These are phyloP conservation scores for Nigrograna mackinnonii DNA, from an alignment of 2,329 filamentous ascomycete species.

Conservation along the genomic window DNA sequence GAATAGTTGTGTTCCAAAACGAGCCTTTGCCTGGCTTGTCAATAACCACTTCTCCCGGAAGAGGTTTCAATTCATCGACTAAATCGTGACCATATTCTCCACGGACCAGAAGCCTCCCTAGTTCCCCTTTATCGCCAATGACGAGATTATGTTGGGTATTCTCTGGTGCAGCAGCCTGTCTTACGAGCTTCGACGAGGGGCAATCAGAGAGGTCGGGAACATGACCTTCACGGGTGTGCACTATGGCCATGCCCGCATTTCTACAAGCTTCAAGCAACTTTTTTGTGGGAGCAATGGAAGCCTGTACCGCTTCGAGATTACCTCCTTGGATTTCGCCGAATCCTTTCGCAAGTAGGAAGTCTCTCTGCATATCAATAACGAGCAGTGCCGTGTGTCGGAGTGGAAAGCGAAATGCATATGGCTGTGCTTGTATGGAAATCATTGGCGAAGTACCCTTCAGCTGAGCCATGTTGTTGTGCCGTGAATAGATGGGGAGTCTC, in stretches of 20 bases:
- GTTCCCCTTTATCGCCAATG: conserved; percentile 57
- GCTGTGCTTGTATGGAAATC: conserved; percentile 39
- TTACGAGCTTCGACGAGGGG: conserved; percentile 54
- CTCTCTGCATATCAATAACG: conserved; percentile 57
- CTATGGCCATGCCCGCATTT: conserved; percentile 47
- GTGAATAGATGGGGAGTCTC: too few species aligned
- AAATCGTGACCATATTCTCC: conserved; percentile 61
- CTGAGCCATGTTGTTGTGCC: too few species aligned
- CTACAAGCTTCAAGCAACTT: conserved; percentile 49
- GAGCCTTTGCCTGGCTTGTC: conserved; percentile 64
- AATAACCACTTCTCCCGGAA: conserved; percentile 57
- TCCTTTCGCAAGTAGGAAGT: conserved; percentile 54
- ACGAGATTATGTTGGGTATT: conserved; percentile 47
- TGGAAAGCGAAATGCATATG: conserved; percentile 55
- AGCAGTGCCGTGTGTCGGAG: conserved; percentile 52
- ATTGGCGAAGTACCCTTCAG: too few species aligned
- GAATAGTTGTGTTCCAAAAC: conserved; percentile 61
- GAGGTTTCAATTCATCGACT: conserved; percentile 56
- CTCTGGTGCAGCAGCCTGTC: conserved; percentile 53
- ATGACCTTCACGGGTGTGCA: conserved; percentile 56
- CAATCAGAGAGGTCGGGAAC: conserved; percentile 57
- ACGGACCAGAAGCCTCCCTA: conserved; percentile 57
- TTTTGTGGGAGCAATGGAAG: conserved; percentile 44
- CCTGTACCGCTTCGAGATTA: conserved; percentile 43
- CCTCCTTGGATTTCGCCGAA: conserved; percentile 58